Evolutionary conservation across 2,329 filamentous ascomycete genomes (phyloP).

Genomic region (Xylariaceae sp.): DNA sequence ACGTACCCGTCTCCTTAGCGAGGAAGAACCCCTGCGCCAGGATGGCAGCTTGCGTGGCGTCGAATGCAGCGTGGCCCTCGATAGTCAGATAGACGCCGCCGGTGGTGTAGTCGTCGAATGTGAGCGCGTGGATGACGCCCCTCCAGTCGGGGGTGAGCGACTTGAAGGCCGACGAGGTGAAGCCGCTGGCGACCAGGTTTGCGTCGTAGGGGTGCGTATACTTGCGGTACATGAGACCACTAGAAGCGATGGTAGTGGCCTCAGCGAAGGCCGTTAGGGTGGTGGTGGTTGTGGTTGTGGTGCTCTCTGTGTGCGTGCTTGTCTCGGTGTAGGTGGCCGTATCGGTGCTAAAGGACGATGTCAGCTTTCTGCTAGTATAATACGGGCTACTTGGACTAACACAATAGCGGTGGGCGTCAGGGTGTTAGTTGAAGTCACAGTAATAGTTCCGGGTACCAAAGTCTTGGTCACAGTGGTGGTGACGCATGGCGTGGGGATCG

Average conservation of each 20-base stretch:
- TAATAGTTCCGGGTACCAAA: neutral
- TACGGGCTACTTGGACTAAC: too few species aligned
- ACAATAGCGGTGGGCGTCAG: conserved; percentile 24
- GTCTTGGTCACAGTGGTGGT: conserved; percentile 18
- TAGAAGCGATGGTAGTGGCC: conserved; percentile 10
- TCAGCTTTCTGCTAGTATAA: neutral
- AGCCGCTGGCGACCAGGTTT: conserved; percentile 3
- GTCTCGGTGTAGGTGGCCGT: neutral
- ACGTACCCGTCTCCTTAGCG: conserved; percentile 14
- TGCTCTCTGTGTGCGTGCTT: neutral
- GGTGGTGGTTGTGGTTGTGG: neutral
- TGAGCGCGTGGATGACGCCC: conserved; percentile 6
- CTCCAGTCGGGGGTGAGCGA: conserved; percentile 3
- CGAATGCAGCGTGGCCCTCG: neutral
- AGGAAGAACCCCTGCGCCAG: conserved; percentile 29
- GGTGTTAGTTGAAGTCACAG: conserved; percentile 12
- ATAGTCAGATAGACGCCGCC: neutral
- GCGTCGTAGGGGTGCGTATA: conserved; percentile 21
- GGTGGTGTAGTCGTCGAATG: neutral
- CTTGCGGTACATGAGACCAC: conserved; percentile 22
- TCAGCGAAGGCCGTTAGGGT: neutral
- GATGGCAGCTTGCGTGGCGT: conserved; percentile 6
- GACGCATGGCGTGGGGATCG: conserved; percentile 9
- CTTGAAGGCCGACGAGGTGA: conserved; percentile 23
- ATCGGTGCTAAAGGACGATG: neutral